Base-by-base conservation (phyloP, 352 stramenopile species). In the Thalassiosira oceanica region DNA sequence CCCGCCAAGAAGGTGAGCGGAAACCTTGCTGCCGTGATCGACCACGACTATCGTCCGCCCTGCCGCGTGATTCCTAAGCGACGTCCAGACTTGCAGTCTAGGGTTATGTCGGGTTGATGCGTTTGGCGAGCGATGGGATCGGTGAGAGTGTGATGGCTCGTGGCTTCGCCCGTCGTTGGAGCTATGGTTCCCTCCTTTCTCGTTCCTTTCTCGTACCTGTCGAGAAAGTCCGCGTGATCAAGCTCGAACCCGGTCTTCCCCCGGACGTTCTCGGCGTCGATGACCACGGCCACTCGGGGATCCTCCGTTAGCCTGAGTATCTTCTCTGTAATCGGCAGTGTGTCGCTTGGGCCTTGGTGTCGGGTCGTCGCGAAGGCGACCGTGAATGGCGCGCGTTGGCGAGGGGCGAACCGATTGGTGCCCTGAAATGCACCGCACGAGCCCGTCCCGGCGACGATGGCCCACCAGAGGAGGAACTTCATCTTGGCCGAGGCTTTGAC, bases 241-340 rank as follows among this genome's bases (percentile, higher is more conserved):
- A 78, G 46, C 36, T 78, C 67, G 37, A 78, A 78, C 6, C 43
- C 53, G 3, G 60, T 73, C 37, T 78, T 78, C 6, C 67, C 60
- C 20, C 52, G 53, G 1, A 73, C 31, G 42, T 73, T 78, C 44
- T 78, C 60, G 1, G 61, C 36, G 28, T 77, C 58, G 8, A 77
- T 62, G 0, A 78, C 16, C 6, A 73, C 45, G 26, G 49, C 49
- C 33, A 61, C 36, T 23, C 62, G 42, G 15, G 49, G 33, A 52
- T 61, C 65, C 46, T 57, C 23, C 11, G 53, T 74, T 8, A 72
- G 43, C n/a, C 21, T 7, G 27, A 60, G 51, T 21, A 72, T 55
- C 0, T 53, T 45, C 51, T 64, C 33, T 15, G 61, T 72, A 28
- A 72, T 72, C 28, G 44, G 43, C 16, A 45, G 56, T 2, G 33